Conservation (phyloP, 1,284 basidiomycete species). For the Xerocomus amazonicus region DNA sequence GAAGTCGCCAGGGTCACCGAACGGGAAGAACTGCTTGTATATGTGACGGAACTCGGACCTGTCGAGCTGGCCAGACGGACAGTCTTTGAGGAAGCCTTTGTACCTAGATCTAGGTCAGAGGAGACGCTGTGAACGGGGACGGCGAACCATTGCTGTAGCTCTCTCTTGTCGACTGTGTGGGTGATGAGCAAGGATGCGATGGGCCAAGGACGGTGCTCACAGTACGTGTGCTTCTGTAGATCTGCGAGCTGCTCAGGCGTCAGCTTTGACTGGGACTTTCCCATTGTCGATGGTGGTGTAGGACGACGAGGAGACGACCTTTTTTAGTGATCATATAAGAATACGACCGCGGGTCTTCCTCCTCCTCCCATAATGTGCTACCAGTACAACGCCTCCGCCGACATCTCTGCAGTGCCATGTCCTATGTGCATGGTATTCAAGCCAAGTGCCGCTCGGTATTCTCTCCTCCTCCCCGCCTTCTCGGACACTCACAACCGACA, state of each 20-base stretch:
- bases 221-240: constrained; percentile 98
- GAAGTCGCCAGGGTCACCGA: constrained; percentile 96
- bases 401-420: constrained; percentile 61
- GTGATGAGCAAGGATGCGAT: constrained; percentile 10
- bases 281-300: constrained; percentile 54
- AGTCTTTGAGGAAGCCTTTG: constrained; percentile 99
- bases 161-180: constrained; percentile 92
- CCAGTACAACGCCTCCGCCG: constrained; percentile 56
- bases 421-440: constrained; percentile 81
- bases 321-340: constrained; percentile 37
- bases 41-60: constrained; percentile 96
- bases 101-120: constrained; percentile 58
- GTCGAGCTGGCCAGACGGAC: constrained; percentile 95
- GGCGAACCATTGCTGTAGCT: constrained; percentile 93
- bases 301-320: constrained; percentile 21
- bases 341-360: constrained; percentile 26
- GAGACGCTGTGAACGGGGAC: constrained; percentile 9
- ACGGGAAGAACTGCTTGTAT: constrained; percentile 99
- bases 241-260: constrained; percentile 93
- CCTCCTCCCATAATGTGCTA: constrained; percentile 60
- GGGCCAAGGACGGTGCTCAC: constrained; percentile 48
- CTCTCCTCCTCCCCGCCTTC: constrained; percentile 10
- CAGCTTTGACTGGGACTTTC: constrained; percentile 96
- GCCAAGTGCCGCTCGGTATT: constrained; percentile 53
- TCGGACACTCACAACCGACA: constrained; percentile 4